Evolutionary conservation across 768 basidiomycete genomes (phyloP).

Genomic region (Phylloporus rhodoxanthus): DNA sequence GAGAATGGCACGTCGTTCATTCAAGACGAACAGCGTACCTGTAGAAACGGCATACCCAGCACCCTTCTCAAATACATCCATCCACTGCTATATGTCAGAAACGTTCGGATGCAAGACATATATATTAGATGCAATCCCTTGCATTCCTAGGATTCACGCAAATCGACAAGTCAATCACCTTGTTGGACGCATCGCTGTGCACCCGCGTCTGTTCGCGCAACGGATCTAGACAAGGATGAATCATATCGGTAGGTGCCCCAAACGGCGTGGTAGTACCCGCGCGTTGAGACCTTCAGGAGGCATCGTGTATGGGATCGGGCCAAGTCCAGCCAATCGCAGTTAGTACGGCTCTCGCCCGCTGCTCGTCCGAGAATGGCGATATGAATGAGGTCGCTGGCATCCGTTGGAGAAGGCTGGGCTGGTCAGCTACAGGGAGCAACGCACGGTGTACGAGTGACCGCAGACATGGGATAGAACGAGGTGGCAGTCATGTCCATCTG

Average conservation of each 20-base stretch:
- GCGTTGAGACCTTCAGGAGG: neutral
- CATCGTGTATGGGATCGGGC: neutral
- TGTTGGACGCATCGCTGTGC: neutral
- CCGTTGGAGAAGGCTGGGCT: neutral
- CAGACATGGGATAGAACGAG: neutral
- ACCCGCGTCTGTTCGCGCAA: neutral
- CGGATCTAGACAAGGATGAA: neutral
- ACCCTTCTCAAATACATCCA: too few relatives aligned
- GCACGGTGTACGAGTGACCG: neutral
- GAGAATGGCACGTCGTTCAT: neutral
- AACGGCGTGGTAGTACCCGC: neutral
- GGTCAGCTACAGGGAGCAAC: neutral
- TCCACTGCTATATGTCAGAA: too few relatives aligned
- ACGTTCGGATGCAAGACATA: too few relatives aligned
- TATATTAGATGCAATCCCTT: neutral
- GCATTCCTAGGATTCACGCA: neutral
- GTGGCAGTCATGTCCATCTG: neutral
- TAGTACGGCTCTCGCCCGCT: neutral
- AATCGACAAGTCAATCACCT: neutral
- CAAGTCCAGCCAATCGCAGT: neutral
- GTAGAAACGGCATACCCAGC: neutral
- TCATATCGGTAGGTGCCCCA: neutral
- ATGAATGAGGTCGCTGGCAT: neutral
- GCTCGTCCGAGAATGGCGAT: neutral
- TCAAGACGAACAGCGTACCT: neutral